Percentiles rank a stretch among this genome's conserved stretches.
These are phyloP conservation scores for Penicillium nordicum DNA, from an alignment of 2,329 filamentous ascomycete species.

Conservation along the genomic window DNA sequence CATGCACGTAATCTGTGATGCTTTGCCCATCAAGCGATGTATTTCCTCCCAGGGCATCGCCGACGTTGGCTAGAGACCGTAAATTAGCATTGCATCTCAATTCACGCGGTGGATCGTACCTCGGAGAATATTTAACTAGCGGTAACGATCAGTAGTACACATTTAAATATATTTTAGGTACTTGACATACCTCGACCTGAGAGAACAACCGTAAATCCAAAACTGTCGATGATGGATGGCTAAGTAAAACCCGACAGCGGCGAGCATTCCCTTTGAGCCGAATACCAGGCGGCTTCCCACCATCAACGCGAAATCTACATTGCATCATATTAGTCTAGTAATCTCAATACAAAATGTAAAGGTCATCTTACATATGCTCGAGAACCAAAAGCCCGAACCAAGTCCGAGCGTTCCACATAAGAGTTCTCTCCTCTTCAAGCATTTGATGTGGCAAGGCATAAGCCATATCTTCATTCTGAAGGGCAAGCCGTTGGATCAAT, in stretches of 20 bases:
- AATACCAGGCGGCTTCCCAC: conserved; percentile 46
- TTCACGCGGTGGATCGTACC: conserved; percentile 13
- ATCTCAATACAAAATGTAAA: neutral
- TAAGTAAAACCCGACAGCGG: conserved; percentile 46
- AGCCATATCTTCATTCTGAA: conserved; percentile 21
- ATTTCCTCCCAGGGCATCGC: conserved; percentile 32
- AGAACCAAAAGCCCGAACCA: conserved; percentile 55
- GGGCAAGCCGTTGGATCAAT: conserved; percentile 31
- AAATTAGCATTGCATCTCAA: neutral
- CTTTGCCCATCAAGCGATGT: conserved; percentile 32
- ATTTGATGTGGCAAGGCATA: conserved; percentile 14
- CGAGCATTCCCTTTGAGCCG: conserved; percentile 37
- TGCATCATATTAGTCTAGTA: neutral
- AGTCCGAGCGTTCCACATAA: conserved; percentile 47
- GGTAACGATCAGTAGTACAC: neutral
- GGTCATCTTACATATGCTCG: conserved; percentile 44
- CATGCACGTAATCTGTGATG: conserved; percentile 42
- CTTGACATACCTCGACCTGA: conserved; percentile 45
- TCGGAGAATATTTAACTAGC: conserved; percentile 44
- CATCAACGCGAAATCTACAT: conserved; percentile 41
- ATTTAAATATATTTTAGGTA: neutral
- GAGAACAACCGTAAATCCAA: conserved; percentile 53
- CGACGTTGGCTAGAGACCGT: conserved; percentile 32
- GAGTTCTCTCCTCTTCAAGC: conserved; percentile 18
- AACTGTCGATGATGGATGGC: conserved; percentile 43